Evolutionary conservation across 371 early-diverging fungal genomes (phyloP).

Genomic region (Smittium culicis): DNA sequence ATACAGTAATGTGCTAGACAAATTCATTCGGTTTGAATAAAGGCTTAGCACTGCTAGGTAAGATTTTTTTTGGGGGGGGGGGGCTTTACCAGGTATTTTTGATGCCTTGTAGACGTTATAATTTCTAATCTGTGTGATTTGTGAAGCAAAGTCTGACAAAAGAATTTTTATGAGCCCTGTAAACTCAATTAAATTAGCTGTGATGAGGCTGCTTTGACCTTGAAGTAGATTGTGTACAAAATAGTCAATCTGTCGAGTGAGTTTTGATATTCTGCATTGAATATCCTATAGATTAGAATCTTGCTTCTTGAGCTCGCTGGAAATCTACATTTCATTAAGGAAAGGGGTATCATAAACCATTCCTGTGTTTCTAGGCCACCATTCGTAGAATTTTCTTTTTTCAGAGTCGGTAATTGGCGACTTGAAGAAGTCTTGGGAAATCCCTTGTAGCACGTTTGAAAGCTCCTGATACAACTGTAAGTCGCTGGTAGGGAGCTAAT

Average conservation of each 20-base stretch:
- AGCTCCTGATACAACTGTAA: neutral
- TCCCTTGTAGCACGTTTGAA: neutral
- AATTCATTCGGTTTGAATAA: neutral
- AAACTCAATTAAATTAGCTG: neutral
- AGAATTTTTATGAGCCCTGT: neutral
- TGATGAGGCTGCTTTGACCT: neutral
- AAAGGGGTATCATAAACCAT: neutral
- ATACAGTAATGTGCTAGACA: neutral
- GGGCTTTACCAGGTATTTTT: neutral
- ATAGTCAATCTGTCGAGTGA: conserved; percentile 2
- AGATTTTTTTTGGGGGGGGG: no score
- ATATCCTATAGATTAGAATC: neutral
- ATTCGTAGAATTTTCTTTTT: neutral
- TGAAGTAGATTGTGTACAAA: neutral
- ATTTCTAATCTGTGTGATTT: neutral
- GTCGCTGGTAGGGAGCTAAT: neutral
- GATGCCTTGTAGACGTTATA: neutral
- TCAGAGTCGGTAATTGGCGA: neutral
- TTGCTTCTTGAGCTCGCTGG: neutral
- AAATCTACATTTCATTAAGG: neutral
- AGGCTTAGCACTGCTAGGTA: neutral
- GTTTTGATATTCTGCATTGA: conserved; percentile 1
- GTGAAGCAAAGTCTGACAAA: neutral
- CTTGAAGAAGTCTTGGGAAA: conserved; percentile 3
- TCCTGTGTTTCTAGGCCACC: neutral